Conservation (phyloP, 2,329 filamentous ascomycete species). For the Colletotrichum musae region DNA sequence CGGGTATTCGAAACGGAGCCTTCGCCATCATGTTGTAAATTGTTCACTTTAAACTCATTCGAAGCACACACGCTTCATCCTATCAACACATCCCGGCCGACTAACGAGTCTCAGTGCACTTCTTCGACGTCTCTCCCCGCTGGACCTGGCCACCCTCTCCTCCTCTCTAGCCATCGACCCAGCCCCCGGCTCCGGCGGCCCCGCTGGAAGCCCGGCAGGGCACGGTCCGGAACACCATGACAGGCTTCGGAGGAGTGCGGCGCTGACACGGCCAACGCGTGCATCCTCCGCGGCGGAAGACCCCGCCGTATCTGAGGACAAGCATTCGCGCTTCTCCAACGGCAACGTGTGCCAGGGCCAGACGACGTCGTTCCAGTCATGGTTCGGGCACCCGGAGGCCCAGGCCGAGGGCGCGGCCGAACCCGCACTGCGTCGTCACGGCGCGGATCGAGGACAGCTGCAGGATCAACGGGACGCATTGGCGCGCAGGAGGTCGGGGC, state of each 20-base stretch:
- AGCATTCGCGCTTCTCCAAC: constrained; percentile 2
- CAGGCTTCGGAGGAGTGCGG: not conserved
- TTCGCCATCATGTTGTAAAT: not conserved
- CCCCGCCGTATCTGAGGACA: not conserved
- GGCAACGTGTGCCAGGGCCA: constrained; percentile 5
- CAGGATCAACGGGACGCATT: not conserved
- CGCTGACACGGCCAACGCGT: constrained; percentile 1
- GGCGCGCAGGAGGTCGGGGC: constrained; percentile 1
- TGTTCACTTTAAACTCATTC: too few species aligned
- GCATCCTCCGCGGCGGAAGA: constrained; percentile 1
- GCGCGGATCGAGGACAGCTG: not conserved
- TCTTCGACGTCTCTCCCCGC: not conserved
- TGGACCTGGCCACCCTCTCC: not conserved
- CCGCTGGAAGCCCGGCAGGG: not conserved
- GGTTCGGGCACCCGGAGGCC: not conserved
- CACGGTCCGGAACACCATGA: not conserved
- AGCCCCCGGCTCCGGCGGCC: not conserved
- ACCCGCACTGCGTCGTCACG: constrained; percentile 1
- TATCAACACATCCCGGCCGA: too few species aligned
- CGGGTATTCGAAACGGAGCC: too few species aligned
- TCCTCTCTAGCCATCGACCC: not conserved
- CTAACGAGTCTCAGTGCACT: not conserved
- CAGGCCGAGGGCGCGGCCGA: not conserved
- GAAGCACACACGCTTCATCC: too few species aligned
- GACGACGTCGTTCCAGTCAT: not conserved